Evolutionary conservation across 2,329 filamentous ascomycete genomes (phyloP).

Genomic region (Ophiostoma triangulosporum): DNA sequence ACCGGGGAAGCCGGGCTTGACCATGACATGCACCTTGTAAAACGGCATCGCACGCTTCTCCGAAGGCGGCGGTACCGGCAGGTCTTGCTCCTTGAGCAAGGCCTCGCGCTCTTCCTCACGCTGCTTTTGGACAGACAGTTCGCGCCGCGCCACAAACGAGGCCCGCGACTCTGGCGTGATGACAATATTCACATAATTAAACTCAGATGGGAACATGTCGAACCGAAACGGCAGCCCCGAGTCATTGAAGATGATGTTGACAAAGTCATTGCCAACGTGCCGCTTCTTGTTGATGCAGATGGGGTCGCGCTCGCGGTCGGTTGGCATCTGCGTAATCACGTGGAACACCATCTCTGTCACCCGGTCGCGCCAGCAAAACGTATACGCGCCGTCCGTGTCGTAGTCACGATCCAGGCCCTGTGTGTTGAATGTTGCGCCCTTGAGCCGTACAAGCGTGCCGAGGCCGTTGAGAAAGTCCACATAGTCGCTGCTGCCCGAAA

Average conservation of each 20-base stretch:
- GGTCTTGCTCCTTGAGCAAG: not conserved
- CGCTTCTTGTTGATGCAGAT: slow-evolving; percentile 75
- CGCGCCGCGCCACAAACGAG: slow-evolving; percentile 55
- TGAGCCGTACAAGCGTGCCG: slow-evolving; percentile 67
- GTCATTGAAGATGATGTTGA: slow-evolving; percentile 97
- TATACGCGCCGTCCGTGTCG: slow-evolving; percentile 72
- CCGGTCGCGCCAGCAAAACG: slow-evolving; percentile 87
- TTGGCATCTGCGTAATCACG: slow-evolving; percentile 95
- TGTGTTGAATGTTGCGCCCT: slow-evolving; percentile 78
- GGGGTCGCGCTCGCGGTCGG: slow-evolving; percentile 61
- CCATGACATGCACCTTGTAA: slow-evolving; percentile 82
- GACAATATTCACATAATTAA: slow-evolving; percentile 95
- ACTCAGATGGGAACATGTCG: slow-evolving; percentile 83
- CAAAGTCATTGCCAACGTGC: slow-evolving; percentile 94
- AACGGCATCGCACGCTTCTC: slow-evolving; percentile 33
- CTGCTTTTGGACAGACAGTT: slow-evolving; percentile 20
- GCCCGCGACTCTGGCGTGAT: slow-evolving; percentile 76
- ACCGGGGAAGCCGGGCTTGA: slow-evolving; percentile 76
- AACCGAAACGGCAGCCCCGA: slow-evolving; percentile 82
- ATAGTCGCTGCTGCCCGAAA: slow-evolving; percentile 76
- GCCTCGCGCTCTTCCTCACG: slow-evolving; percentile 12
- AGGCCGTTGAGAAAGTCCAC: slow-evolving; percentile 70
- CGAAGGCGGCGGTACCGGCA: not conserved
- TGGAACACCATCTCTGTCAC: slow-evolving; percentile 95
- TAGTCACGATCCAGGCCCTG: slow-evolving; percentile 73